These are phyloP conservation scores for Drechslera avenae DNA, from an alignment of 2,329 filamentous ascomycete species.

Conservation along the genomic window DNA sequence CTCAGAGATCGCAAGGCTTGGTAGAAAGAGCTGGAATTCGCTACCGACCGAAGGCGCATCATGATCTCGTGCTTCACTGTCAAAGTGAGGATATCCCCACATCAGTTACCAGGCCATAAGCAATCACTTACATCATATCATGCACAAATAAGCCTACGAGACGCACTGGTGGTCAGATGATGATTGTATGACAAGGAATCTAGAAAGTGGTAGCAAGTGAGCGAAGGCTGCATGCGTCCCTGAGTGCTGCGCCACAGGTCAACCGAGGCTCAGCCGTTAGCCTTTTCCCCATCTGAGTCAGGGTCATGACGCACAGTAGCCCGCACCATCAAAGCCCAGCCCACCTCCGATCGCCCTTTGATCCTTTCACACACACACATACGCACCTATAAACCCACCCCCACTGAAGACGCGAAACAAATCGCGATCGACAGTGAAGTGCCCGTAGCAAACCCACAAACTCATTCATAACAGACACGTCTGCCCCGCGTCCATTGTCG, in stretches of 20 bases:
- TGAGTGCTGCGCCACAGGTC: no score
- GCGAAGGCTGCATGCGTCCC: no score
- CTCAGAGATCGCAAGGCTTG: constrained; percentile 12
- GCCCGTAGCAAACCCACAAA: constrained; percentile 7
- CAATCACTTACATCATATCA: no score
- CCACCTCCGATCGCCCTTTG: constrained; percentile 4
- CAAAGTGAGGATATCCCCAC: no score
- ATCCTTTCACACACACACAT: constrained; percentile 8
- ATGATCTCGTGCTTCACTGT: no score
- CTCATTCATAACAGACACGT: constrained; percentile 18
- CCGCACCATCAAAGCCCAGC: constrained; percentile 11
- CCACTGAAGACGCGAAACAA: constrained; percentile 14
- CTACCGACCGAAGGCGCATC: no score
- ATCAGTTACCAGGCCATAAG: no score
- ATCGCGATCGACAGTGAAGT: constrained; percentile 11
- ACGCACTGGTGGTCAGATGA: no score
- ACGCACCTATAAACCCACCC: constrained; percentile 12
- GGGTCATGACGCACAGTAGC: constrained; percentile 11
- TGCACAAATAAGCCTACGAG: no score
- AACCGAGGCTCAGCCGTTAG: constrained; percentile 1
- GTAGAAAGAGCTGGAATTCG: no score
- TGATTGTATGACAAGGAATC: no score
- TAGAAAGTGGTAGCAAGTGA: no score
- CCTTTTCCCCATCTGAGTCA: constrained; percentile 21
- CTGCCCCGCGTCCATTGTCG: constrained; percentile 20